Conservation (phyloP, 768 basidiomycete species). For the Suillus hirtellus region DNA sequence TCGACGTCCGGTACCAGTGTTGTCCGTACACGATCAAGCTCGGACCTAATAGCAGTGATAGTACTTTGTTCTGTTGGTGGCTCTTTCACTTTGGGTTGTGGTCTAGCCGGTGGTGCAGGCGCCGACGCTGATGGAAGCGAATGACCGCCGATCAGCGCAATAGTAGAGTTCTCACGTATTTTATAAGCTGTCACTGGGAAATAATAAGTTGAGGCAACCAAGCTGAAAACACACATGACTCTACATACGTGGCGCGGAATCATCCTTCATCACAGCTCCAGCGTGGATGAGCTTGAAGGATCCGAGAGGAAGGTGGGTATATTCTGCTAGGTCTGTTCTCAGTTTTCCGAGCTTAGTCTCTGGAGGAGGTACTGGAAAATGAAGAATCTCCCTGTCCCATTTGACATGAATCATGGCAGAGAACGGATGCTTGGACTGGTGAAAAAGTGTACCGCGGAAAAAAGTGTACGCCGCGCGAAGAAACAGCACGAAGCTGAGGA, state of each 20-base stretch:
- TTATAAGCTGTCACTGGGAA: constrained; percentile 70
- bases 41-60: constrained; percentile 36
- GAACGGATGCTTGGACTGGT: constrained; percentile 13
- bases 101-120: constrained; percentile 24
- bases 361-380: constrained; percentile 56
- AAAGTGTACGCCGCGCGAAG: constrained; percentile 29
- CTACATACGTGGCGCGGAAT: constrained; percentile 59
- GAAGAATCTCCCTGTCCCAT: constrained; percentile 52
- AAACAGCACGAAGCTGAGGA: constrained; percentile 36
- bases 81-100: constrained; percentile 24
- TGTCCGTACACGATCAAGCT: constrained; percentile 50
- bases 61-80: constrained; percentile 41
- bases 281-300: constrained; percentile 88
- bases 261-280: constrained; percentile 90
- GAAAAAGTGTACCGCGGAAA: constrained; percentile 12
- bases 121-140: constrained; percentile 23
- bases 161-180: constrained; percentile 64
- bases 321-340: constrained; percentile 63
- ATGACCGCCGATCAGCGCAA: constrained; percentile 66
- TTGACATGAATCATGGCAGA: constrained; percentile 45
- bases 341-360: constrained; percentile 59
- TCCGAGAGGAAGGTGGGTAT: constrained; percentile 67
- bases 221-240: constrained; percentile 7
- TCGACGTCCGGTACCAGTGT: constrained; percentile 60
- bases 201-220: neutral